phyloP scores from a whole-genome alignment of 306 rosid genomes.

The Quercus engelmannii region DNA sequence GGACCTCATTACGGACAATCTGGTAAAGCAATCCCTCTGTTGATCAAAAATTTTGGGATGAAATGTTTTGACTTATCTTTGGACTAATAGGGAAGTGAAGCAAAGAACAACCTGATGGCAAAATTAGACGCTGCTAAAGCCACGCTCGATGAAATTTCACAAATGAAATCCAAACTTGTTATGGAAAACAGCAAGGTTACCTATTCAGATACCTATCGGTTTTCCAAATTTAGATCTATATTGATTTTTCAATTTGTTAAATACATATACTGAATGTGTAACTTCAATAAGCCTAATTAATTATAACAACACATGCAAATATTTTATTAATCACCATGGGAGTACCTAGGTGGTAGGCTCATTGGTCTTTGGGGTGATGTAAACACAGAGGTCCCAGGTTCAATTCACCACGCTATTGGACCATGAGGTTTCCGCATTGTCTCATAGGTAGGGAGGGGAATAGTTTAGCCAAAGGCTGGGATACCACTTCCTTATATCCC shows the following conservation, averaged over 20 bases:
- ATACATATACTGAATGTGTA: background rate
- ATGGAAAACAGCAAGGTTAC: slow-evolving; percentile 62
- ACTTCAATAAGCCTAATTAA: background rate
- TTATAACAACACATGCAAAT: background rate
- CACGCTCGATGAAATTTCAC: slow-evolving; percentile 52
- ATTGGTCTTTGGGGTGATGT: background rate
- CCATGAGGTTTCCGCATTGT: no score
- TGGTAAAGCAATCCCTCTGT: slow-evolving; percentile 39
- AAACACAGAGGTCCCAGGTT: background rate
- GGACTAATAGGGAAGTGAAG: slow-evolving; percentile 48
- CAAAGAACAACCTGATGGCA: slow-evolving; percentile 39
- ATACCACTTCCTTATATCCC: no score
- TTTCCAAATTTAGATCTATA: background rate
- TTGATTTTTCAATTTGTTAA: background rate
- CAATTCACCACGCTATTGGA: no score
- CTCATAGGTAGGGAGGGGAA: no score
- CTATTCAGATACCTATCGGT: slow-evolving; percentile 13
- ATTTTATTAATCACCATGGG: background rate
- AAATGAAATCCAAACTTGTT: slow-evolving; percentile 47
- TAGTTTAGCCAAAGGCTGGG: no score
- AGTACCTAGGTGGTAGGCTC: background rate
- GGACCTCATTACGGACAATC: slow-evolving; percentile 27
- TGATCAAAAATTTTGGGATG: slow-evolving; percentile 6
- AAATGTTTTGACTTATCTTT: slow-evolving; percentile 26
- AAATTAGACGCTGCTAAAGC: slow-evolving; percentile 69